Percentiles rank a stretch among this genome's conserved stretches.
Evolutionary conservation across 2,329 filamentous ascomycete species (phyloP).

Genomic region (Pseudocercospora eumusae): DNA sequence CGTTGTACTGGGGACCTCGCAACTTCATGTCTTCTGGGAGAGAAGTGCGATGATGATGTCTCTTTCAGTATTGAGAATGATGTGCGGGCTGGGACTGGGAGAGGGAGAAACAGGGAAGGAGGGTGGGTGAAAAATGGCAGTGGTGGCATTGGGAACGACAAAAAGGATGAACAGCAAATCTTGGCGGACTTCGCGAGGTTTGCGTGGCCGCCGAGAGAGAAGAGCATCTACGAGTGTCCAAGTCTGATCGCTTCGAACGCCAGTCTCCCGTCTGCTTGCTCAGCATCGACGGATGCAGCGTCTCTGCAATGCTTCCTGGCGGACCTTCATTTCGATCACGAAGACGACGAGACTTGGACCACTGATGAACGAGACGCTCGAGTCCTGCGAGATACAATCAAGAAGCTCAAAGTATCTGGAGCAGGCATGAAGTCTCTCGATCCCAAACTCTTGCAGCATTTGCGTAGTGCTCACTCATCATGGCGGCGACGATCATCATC

Average conservation of each 20-base stretch:
- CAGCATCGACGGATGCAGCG: neutral
- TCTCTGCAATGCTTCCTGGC: neutral
- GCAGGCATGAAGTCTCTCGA: conserved; percentile 10
- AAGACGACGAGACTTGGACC: neutral
- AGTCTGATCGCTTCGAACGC: neutral
- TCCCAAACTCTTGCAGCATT: conserved; percentile 4
- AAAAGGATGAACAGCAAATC: neutral
- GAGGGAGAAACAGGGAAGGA: neutral
- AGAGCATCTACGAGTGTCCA: neutral
- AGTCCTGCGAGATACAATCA: neutral
- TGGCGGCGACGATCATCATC: neutral
- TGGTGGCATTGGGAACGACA: neutral
- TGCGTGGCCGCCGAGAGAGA: conserved; percentile 5
- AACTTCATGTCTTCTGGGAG: neutral
- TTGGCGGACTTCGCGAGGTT: conserved; percentile 13
- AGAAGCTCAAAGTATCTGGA: conserved; percentile 11
- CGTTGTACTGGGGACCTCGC: neutral
- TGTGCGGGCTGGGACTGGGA: no score
- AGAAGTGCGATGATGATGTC: neutral
- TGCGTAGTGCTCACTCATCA: conserved; percentile 4
- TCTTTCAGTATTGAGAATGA: neutral
- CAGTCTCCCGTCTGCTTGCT: neutral
- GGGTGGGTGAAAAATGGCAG: neutral
- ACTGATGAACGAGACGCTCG: neutral
- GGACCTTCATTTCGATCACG: neutral